phyloP scores from a whole-genome alignment of 352 stramenopile genomes.

The Globisporangium sylvaticum region DNA sequence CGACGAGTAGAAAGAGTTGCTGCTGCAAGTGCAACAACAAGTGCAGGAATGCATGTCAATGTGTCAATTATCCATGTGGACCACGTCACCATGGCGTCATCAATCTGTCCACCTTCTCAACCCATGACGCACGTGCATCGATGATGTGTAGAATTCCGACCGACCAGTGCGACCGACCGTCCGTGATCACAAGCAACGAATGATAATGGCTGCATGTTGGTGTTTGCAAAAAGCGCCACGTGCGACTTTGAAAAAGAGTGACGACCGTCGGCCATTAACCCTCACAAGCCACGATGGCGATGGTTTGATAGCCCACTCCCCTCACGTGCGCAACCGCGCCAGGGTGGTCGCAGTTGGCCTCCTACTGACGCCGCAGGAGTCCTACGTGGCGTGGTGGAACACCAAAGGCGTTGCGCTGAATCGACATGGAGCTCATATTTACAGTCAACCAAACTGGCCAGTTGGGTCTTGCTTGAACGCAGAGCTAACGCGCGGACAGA shows the following conservation, averaged over 20 bases:
- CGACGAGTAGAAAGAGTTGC: background rate
- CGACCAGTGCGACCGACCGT: background rate
- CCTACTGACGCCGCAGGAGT: background rate
- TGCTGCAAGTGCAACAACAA: background rate
- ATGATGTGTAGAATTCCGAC: background rate
- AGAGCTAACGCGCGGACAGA: background rate
- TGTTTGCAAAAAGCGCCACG: background rate
- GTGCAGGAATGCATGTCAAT: background rate
- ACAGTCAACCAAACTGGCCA: no score
- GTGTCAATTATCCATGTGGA: conserved; percentile 7
- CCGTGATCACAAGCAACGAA: background rate
- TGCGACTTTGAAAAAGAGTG: conserved; percentile 1
- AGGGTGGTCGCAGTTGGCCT: background rate
- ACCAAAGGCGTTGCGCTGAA: background rate
- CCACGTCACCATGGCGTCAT: background rate
- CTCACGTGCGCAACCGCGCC: background rate
- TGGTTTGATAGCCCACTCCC: background rate
- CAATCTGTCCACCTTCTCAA: background rate
- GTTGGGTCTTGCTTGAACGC: no score
- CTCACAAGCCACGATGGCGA: background rate
- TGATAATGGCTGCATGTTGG: background rate
- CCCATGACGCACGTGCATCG: background rate
- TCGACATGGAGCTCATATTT: no score
- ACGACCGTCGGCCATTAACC: background rate
- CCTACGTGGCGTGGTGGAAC: no score